phyloP scores from a whole-genome alignment of 768 basidiomycete genomes.

The Pisolithus microcarpus region DNA sequence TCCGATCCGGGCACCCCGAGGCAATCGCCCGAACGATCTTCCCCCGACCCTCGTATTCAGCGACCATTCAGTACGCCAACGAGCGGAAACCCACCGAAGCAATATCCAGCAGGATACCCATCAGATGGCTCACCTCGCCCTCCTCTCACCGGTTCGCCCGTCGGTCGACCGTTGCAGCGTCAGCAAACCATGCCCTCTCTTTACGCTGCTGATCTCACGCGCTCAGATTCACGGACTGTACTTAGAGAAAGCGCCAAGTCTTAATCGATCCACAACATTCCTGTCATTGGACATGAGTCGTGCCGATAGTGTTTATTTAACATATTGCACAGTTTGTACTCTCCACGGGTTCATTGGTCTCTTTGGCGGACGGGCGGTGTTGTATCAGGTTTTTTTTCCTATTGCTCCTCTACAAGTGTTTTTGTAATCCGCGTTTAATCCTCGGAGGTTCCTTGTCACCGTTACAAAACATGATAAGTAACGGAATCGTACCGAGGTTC shows the following conservation, averaged over 20 bases:
- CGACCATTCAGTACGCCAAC: background rate
- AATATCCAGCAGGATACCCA: slow-evolving; percentile 6
- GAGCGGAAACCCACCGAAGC: slow-evolving; percentile 4
- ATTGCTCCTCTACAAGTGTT: too few relatives aligned
- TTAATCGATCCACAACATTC: slow-evolving; percentile 13
- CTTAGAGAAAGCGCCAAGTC: slow-evolving; percentile 11
- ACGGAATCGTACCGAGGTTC: too few relatives aligned
- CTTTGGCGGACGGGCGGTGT: background rate
- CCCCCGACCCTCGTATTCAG: background rate
- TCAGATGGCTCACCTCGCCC: background rate
- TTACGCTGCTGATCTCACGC: slow-evolving; percentile 3
- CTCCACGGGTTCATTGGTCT: background rate
- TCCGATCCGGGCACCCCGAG: slow-evolving; percentile 4
- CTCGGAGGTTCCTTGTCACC: too few relatives aligned
- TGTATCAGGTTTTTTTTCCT: background rate
- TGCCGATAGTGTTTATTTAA: slow-evolving; percentile 6
- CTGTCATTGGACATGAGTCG: slow-evolving; percentile 3
- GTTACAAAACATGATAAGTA: too few relatives aligned
- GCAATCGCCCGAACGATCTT: background rate
- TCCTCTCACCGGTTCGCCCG: background rate
- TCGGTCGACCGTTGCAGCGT: slow-evolving; percentile 19
- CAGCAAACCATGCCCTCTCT: slow-evolving; percentile 22
- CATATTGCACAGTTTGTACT: background rate
- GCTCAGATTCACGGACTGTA: slow-evolving; percentile 18
- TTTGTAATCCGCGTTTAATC: too few relatives aligned